A percentile compares a stretch with the other conserved stretches of the same genome.
Conservation (phyloP, 73 alveolate species). For the Uronychia setigera region DNA sequence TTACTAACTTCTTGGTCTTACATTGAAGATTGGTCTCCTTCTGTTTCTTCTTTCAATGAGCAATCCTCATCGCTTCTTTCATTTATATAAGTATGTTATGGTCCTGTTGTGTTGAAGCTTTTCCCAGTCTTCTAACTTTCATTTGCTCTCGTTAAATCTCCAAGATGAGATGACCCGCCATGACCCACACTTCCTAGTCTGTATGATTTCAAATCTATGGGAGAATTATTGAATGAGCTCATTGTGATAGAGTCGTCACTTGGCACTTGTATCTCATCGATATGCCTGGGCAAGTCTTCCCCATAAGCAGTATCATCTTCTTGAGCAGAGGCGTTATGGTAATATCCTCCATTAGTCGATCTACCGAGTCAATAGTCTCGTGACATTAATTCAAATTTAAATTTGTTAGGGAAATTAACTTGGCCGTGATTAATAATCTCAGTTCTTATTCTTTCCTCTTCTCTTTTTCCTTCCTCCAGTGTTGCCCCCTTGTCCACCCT, state of each 20-base stretch:
- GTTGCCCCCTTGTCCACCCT: not conserved
- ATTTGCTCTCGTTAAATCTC: not conserved
- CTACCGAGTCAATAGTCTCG: too few relatives aligned
- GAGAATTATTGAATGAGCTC: too few relatives aligned
- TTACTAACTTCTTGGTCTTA: not conserved
- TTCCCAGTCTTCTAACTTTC: not conserved
- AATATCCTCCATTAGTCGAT: too few relatives aligned
- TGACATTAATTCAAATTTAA: too few relatives aligned
- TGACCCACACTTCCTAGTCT: not conserved
- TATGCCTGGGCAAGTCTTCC: too few relatives aligned
- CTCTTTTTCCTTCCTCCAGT: conserved; percentile 1
- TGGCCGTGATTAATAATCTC: too few relatives aligned
- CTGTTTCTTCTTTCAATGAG: not conserved
- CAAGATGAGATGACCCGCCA: not conserved
- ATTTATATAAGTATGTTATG: not conserved
- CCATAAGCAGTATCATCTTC: too few relatives aligned
- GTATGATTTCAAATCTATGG: not conserved
- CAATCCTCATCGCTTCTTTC: not conserved
- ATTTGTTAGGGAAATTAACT: too few relatives aligned
- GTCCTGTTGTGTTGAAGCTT: not conserved
- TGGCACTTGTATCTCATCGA: too few relatives aligned
- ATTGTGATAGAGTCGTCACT: too few relatives aligned
- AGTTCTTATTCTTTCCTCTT: conserved; percentile 3
- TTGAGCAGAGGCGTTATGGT: too few relatives aligned
- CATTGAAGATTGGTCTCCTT: not conserved